phyloP scores from a whole-genome alignment of 2,329 filamentous ascomycete species.

The Ramularia collo-cygni region DNA sequence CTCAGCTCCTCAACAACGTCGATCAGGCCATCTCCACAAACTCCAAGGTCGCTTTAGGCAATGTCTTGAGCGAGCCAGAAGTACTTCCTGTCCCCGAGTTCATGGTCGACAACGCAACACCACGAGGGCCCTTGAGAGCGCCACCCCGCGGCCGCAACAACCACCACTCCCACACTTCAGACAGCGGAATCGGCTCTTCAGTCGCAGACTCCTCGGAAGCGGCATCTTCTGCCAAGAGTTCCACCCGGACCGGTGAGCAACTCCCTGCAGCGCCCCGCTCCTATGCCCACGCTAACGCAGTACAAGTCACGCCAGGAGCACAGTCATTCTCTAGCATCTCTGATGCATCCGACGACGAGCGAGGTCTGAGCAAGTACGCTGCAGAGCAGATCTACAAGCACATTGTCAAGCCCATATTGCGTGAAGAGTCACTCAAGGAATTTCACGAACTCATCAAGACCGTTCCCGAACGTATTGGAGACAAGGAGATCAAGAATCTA shows the following conservation, averaged over 20 bases:
- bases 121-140: slow-evolving; percentile 9
- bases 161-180: slow-evolving; percentile 66
- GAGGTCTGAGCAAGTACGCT: slow-evolving; percentile 58
- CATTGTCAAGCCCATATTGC: slow-evolving; percentile 70
- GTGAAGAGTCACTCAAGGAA: slow-evolving; percentile 64
- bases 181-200: slow-evolving; percentile 84
- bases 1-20: slow-evolving; percentile 39
- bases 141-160: slow-evolving; percentile 33
- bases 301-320: slow-evolving; percentile 29
- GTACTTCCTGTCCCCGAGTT: slow-evolving; percentile 44
- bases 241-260: slow-evolving; percentile 21
- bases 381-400: slow-evolving; percentile 72
- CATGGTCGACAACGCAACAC: slow-evolving; percentile 33
- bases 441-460: slow-evolving; percentile 76
- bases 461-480: slow-evolving; percentile 70
- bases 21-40: slow-evolving; percentile 37
- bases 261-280: slow-evolving; percentile 3
- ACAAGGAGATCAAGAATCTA: slow-evolving; percentile 81
- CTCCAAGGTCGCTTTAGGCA: slow-evolving; percentile 29
- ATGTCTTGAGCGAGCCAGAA: slow-evolving; percentile 42
- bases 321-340: slow-evolving; percentile 39
- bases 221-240: slow-evolving; percentile 20
- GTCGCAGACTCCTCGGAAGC: slow-evolving; percentile 41
- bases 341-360: slow-evolving; percentile 38
- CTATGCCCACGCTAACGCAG: slow-evolving; percentile 8